Evolutionary conservation across 495 filamentous ascomycete genomes (phyloP), one percentile per base, ranked within the genome.

Genomic region (Margaritispora aquatica): DNA sequence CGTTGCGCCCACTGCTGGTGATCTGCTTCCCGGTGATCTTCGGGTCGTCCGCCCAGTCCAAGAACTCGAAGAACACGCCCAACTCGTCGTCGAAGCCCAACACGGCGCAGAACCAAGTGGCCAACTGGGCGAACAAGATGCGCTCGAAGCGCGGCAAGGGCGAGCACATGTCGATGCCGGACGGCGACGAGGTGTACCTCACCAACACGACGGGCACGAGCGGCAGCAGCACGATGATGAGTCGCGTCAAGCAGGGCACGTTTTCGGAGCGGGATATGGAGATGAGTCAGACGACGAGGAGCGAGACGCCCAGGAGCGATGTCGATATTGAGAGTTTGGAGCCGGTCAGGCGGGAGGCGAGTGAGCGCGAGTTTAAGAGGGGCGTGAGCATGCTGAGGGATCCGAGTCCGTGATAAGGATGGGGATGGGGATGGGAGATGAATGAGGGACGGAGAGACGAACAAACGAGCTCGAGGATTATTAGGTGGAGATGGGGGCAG

Each of bases 11-110:
- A 13, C 31, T 60, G 2, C 51, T 60, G 13, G 38, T 55, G 27
- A 49, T 26, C 48, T 55, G 27, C 36, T 26, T 60, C 19, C 58
- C 58, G n/a, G 41, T 11, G 20, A 4, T 60, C 21, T 57, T 56
- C 21, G 7, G 21, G 20, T n/a, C n/a, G n/a, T n/a, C 8, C 38
- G 26, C 41, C 21, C 38, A 60, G 26, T 4, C 11, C 47, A 7
- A 44, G 17, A 19, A 24, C 47, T 50, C 19, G 24, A 50, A 2
- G 20, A 50, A 50, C 20, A 50, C 7, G 47, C 24, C 47, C 47
- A 50, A n/a, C n/a, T n/a, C n/a, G n/a, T n/a, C n/a, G n/a, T n/a
- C n/a, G n/a, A n/a, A n/a, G n/a, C n/a, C n/a, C n/a, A n/a, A n/a
- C n/a, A n/a, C n/a, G n/a, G n/a, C n/a, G n/a, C n/a, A n/a, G n/a